Conservation (phyloP, 768 basidiomycete species). For the Brasilioporus rufonigricans region DNA sequence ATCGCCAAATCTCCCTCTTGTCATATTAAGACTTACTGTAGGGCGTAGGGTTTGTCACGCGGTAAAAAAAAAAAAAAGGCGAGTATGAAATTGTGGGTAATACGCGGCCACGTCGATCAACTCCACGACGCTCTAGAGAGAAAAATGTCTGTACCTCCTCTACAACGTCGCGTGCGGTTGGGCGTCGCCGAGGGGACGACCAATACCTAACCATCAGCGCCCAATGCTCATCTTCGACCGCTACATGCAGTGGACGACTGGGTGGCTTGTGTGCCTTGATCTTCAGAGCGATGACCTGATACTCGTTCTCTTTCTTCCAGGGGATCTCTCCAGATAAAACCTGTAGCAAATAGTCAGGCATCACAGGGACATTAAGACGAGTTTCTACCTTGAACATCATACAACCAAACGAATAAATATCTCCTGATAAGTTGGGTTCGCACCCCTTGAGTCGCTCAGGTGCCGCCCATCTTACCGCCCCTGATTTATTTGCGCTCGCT, state of each 20-base stretch:
- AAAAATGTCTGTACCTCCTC: background rate
- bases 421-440: background rate
- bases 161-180: background rate
- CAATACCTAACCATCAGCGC: constrained; percentile 1
- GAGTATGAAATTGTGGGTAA: too few species aligned
- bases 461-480: background rate
- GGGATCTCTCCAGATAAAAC: constrained; percentile 6
- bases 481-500: background rate
- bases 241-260: background rate
- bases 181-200: background rate
- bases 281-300: background rate
- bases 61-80: too few species aligned
- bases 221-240: too few species aligned
- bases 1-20: too few species aligned
- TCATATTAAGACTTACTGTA: too few species aligned
- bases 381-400: background rate
- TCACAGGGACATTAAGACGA: background rate
- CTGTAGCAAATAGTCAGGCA: background rate
- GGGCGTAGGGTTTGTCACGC: too few species aligned
- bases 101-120: too few species aligned
- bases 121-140: too few species aligned
- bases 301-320: constrained; percentile 1
- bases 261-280: background rate
- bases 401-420: constrained; percentile 2
- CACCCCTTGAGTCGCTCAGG: background rate